Conservation (phyloP, 768 basidiomycete species). For the Tephrocybe sp. region DNA sequence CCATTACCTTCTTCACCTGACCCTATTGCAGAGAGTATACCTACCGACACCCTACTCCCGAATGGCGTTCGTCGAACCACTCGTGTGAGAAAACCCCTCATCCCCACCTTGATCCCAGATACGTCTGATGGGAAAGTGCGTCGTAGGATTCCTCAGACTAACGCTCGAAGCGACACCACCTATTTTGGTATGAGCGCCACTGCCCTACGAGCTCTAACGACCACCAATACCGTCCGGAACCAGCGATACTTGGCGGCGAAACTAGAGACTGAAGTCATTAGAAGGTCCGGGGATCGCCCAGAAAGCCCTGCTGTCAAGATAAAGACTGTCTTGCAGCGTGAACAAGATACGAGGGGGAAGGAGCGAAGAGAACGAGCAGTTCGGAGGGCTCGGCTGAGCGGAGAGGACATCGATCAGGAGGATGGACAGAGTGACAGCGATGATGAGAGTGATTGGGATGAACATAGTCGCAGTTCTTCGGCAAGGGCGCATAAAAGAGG, state of each 20-base stretch:
- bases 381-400: slow-evolving; percentile 50
- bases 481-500: slow-evolving; percentile 51
- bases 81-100: slow-evolving; percentile 41
- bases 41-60: slow-evolving; percentile 3
- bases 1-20: slow-evolving; percentile 7
- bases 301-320: slow-evolving; percentile 79
- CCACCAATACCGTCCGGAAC: slow-evolving; percentile 69
- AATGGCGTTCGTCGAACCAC: slow-evolving; percentile 43
- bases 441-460: slow-evolving; percentile 22
- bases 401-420: slow-evolving; percentile 24
- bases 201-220: slow-evolving; percentile 68
- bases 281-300: slow-evolving; percentile 66
- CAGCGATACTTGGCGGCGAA: slow-evolving; percentile 60
- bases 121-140: slow-evolving; percentile 35
- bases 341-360: slow-evolving; percentile 58
- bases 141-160: slow-evolving; percentile 36
- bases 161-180: slow-evolving; percentile 29
- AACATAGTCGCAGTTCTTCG: slow-evolving; percentile 15
- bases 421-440: slow-evolving; percentile 29
- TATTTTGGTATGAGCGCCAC: slow-evolving; percentile 69
- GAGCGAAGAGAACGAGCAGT: slow-evolving; percentile 58
- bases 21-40: background rate
- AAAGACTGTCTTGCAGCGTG: slow-evolving; percentile 62
- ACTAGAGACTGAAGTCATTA: slow-evolving; percentile 68
- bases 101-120: slow-evolving; percentile 30